Evolutionary conservation across 192 early-diverging fungal genomes (phyloP).

Genomic region (Mortierella antarctica): DNA sequence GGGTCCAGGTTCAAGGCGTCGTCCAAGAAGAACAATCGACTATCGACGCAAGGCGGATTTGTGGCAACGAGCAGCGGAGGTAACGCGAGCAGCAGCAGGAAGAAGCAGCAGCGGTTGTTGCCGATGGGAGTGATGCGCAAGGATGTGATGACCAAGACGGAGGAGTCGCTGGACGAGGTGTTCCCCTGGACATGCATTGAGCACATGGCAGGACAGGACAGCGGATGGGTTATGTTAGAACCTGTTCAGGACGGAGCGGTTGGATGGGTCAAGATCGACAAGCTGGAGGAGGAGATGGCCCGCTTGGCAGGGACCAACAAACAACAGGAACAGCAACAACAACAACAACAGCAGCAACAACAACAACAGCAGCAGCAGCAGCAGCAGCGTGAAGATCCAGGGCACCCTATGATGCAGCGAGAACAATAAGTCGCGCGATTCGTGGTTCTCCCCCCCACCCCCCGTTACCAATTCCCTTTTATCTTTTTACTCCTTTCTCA

Average conservation of each 20-base stretch:
- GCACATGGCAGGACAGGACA: slow-evolving; percentile 43
- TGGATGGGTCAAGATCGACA: slow-evolving; percentile 52
- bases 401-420: slow-evolving; percentile 21
- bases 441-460: background rate
- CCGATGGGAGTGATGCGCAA: slow-evolving; percentile 9
- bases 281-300: slow-evolving; percentile 42
- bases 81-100: slow-evolving; percentile 13
- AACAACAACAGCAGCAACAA: slow-evolving; percentile 6
- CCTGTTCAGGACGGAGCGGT: slow-evolving; percentile 50
- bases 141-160: slow-evolving; percentile 40
- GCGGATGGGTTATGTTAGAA: slow-evolving; percentile 51
- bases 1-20: slow-evolving; percentile 14
- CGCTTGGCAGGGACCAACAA: slow-evolving; percentile 23
- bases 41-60: slow-evolving; percentile 6
- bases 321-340: slow-evolving; percentile 1
- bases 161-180: slow-evolving; percentile 50
- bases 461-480: background rate
- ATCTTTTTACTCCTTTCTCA: background rate
- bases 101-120: slow-evolving; percentile 8
- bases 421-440: slow-evolving; percentile 3
- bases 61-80: background rate
- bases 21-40: slow-evolving; percentile 25
- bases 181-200: slow-evolving; percentile 44
- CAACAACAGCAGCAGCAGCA: background rate
- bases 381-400: background rate